Evolutionary conservation across 805 yeast species (phyloP), one percentile per base, ranked within the genome.

Genomic region (Wickerhamomyces queroliae): DNA sequence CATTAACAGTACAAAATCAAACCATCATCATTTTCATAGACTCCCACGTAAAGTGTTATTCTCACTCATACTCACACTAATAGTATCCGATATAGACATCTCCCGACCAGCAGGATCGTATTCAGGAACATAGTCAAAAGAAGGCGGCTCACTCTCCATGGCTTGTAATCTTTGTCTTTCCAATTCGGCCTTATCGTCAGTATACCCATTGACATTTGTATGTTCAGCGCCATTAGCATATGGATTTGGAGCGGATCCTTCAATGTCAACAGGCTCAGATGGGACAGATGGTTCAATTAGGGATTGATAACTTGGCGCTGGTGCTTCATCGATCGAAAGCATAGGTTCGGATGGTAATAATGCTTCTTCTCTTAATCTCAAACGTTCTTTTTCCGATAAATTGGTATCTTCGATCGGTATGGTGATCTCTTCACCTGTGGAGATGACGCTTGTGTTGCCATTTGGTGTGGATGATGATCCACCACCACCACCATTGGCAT

Each of bases 321-420:
- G 53, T 6, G 42, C 22, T 2, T 31, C 31, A 7, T 35, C 21
- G 17, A 35, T 31, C 19, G 25, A 39, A 17, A 22, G 5, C 15
- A 49, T 40, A 1, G 79, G 78, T 29, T 66, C 82, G 2, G 87
- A 79, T 0, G 91, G 90, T 18, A 81, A 50, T 31, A 83, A 61
- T 5, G 83, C 72, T 34, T 72, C 70, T 53, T 82, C 90, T 35
- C 69, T 69, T 4, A 67, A 58, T 41, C 69, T 62, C 48, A 80
- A 56, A 13, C 69, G 50, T 44, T 80, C 82, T 54, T 83, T 83
- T 43, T 83, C 91, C 1, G 78, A 55, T 26, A 72, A 35, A n/a
- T 43, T 30, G 13, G 46, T 34, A 10, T 36, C 17, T 8, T 40
- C 35, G 3, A 40, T 43, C 24, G 46, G 41, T 7, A 39, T 12